Percentiles rank a stretch among this genome's conserved stretches.
Evolutionary conservation across 2,329 filamentous ascomycete species (phyloP).

Genomic region (Rutstroemia sp.): DNA sequence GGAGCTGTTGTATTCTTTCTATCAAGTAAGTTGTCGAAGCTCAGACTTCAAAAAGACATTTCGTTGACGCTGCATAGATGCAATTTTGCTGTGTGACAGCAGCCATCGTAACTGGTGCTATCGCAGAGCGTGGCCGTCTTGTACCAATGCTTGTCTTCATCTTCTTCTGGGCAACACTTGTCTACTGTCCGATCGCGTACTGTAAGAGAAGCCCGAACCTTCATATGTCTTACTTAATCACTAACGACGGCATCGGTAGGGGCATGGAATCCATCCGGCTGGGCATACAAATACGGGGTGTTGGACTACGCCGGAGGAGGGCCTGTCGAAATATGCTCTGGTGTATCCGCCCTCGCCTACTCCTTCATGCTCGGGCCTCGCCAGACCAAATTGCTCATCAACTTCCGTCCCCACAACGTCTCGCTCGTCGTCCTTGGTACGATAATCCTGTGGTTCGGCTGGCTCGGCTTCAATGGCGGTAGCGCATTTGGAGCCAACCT

Average conservation of each 20-base stretch:
- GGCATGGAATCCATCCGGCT: slow-evolving; percentile 93
- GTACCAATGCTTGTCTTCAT: slow-evolving; percentile 91
- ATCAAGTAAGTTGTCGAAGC: slow-evolving; percentile 53
- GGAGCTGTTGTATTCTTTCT: slow-evolving; percentile 87
- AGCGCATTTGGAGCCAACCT: slow-evolving; percentile 91
- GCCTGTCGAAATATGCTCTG: slow-evolving; percentile 94
- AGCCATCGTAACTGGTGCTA: slow-evolving; percentile 83
- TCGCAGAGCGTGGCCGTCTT: slow-evolving; percentile 88
- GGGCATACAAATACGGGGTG: slow-evolving; percentile 84
- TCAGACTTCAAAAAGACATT: too few species aligned
- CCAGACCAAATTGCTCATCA: slow-evolving; percentile 99
- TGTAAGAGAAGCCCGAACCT: slow-evolving; percentile 37
- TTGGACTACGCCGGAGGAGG: slow-evolving; percentile 95
- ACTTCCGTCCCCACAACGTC: slow-evolving; percentile 98
- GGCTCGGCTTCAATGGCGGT: slow-evolving; percentile 97
- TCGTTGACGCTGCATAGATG: slow-evolving; percentile 51
- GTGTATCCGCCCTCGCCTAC: slow-evolving; percentile 88
- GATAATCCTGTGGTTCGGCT: slow-evolving; percentile 95
- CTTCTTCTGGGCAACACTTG: slow-evolving; percentile 93
- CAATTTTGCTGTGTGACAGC: slow-evolving; percentile 94
- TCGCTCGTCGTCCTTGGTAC: slow-evolving; percentile 94
- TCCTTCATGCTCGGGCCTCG: slow-evolving; percentile 91
- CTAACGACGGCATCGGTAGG: too few species aligned
- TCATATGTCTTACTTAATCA: too few species aligned
- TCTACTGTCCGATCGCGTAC: slow-evolving; percentile 94